Conservation (phyloP, 2,329 filamentous ascomycete species). For the Aspergillus brunneoviolaceus region DNA sequence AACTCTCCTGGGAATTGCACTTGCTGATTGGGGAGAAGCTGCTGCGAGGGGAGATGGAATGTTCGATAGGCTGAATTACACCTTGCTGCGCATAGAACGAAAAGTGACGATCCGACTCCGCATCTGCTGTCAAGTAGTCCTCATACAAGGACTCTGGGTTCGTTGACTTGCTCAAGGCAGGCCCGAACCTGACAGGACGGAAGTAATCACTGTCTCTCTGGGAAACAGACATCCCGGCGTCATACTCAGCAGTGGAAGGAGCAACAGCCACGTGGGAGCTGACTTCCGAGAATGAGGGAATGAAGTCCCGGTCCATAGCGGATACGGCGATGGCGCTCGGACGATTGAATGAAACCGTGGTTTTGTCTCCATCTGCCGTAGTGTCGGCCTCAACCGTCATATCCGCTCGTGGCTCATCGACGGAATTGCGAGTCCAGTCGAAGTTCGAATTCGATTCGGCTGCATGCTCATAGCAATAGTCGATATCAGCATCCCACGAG, state of each 20-base stretch:
- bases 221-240: slow-evolving; percentile 25
- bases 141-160: slow-evolving; percentile 38
- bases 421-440: slow-evolving; percentile 51
- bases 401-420: slow-evolving; percentile 31
- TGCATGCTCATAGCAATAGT: slow-evolving; percentile 62
- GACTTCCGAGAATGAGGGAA: slow-evolving; percentile 31
- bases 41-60: slow-evolving; percentile 45
- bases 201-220: slow-evolving; percentile 30
- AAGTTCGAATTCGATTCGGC: slow-evolving; percentile 62
- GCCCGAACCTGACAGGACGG: slow-evolving; percentile 32
- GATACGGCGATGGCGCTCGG: slow-evolving; percentile 27
- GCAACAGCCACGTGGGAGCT: slow-evolving; percentile 31
- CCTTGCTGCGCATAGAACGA: slow-evolving; percentile 45
- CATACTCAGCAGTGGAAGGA: slow-evolving; percentile 30
- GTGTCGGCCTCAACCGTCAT: slow-evolving; percentile 17
- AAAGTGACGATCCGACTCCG: slow-evolving; percentile 49
- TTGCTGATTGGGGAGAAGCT: slow-evolving; percentile 56
- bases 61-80: slow-evolving; percentile 41
- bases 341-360: slow-evolving; percentile 22
- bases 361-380: slow-evolving; percentile 10
- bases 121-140: slow-evolving; percentile 46
- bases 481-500: slow-evolving; percentile 63
- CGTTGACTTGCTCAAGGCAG: slow-evolving; percentile 34
- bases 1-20: slow-evolving; percentile 58
- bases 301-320: slow-evolving; percentile 35